Conservation (phyloP, 345 rosid species). For the Boechera retrofracta region DNA sequence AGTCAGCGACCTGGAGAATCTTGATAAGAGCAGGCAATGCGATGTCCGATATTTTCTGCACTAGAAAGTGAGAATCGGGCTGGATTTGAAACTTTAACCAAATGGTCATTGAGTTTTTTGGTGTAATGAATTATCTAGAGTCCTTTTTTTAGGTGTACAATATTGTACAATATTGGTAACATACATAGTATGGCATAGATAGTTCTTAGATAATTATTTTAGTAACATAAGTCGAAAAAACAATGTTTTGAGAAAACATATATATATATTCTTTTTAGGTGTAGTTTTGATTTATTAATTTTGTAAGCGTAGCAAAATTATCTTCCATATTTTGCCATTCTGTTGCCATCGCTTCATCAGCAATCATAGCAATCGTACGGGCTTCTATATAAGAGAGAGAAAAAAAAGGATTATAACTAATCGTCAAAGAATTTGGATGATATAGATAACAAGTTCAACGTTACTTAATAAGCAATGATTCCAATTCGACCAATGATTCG, state of each 20-base stretch:
- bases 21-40: too few relatives aligned
- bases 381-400: conserved; percentile 1
- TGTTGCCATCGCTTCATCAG: conserved; percentile 25
- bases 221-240: too few relatives aligned
- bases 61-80: too few relatives aligned
- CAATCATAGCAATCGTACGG: background rate
- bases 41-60: too few relatives aligned
- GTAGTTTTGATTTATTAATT: background rate
- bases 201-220: background rate
- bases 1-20: too few relatives aligned
- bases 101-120: too few relatives aligned
- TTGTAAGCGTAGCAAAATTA: background rate
- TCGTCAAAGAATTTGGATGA: background rate
- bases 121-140: background rate
- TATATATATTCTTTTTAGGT: too few relatives aligned
- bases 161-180: background rate
- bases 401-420: background rate
- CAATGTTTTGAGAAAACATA: background rate
- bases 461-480: background rate
- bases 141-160: background rate
- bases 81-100: too few relatives aligned
- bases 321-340: conserved; percentile 32
- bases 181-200: background rate
- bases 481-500: background rate
- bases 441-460: background rate